A percentile compares a stretch with the other conserved stretches of the same genome.
Evolutionary conservation across 148 eudicot genomes (phyloP).

Genomic region (Salicornia ramosissima): DNA sequence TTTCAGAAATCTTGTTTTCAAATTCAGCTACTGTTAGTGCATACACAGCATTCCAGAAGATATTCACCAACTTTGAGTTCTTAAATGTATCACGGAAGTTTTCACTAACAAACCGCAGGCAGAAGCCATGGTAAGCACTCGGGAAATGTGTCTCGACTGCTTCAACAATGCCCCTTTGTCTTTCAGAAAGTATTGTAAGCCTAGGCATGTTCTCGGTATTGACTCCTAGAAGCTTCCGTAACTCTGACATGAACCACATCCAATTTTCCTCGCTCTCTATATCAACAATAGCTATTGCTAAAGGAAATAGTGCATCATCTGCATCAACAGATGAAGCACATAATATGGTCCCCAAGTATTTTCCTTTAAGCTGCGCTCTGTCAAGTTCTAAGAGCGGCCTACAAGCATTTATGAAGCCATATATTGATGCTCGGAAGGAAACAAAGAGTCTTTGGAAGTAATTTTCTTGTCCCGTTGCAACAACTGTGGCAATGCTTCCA

Average conservation of each 20-base stretch:
- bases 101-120: constrained; percentile 81
- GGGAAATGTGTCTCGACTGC: constrained; percentile 94
- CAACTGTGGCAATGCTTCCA: constrained; percentile 85
- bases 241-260: constrained; percentile 98
- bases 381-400: constrained; percentile 93
- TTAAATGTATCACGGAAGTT: constrained; percentile 92
- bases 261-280: constrained; percentile 88
- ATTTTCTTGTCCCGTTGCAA: constrained; percentile 68
- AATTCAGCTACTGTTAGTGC: constrained; percentile 81
- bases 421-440: constrained; percentile 78
- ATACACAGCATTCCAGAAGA: constrained; percentile 96
- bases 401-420: constrained; percentile 87
- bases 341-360: constrained; percentile 73
- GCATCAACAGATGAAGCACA: constrained; percentile 95
- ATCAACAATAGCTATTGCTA: constrained; percentile 87
- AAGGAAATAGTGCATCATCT: constrained; percentile 75
- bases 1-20: constrained; percentile 76
- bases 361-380: constrained; percentile 76
- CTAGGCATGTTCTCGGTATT: constrained; percentile 94
- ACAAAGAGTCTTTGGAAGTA: constrained; percentile 86
- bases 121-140: constrained; percentile 78
- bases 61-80: constrained; percentile 84
- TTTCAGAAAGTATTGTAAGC: constrained; percentile 85
- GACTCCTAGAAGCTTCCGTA: constrained; percentile 88
- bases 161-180: constrained; percentile 71